Evolutionary conservation across 176 grass and related monocot species (phyloP).

Genomic region (Phoenix dactylifera): DNA sequence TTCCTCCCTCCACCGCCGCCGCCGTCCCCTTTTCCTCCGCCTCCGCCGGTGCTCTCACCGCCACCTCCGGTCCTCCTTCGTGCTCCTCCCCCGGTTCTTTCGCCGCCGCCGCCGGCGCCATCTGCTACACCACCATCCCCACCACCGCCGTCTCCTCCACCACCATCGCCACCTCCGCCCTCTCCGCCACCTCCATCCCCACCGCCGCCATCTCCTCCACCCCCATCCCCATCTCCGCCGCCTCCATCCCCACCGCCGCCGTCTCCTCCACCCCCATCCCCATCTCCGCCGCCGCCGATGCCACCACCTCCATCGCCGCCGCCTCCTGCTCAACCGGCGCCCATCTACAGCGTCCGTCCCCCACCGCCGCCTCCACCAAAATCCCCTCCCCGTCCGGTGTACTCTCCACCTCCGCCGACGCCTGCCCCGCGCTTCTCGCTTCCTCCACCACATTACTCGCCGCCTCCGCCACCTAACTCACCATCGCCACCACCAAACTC

Average conservation of each 20-base stretch:
- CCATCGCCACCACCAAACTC: too few relatives aligned
- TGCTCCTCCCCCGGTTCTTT: conserved; percentile 11
- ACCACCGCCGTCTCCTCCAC: neutral
- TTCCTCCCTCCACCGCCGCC: neutral
- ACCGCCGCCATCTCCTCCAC: too few relatives aligned
- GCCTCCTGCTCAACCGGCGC: conserved; percentile 5
- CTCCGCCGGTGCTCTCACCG: conserved; percentile 10
- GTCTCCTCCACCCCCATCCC: too few relatives aligned
- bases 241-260: too few relatives aligned
- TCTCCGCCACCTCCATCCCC: too few relatives aligned
- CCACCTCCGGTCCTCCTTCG: conserved; percentile 14
- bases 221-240: too few relatives aligned
- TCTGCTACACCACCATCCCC: conserved; percentile 12
- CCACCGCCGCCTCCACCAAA: neutral
- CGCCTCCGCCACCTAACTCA: conserved; percentile 29
- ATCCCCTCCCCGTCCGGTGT: neutral
- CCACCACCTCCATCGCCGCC: neutral
- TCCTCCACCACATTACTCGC: conserved; percentile 38
- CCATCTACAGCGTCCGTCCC: neutral
- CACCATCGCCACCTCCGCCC: conserved; percentile 16
- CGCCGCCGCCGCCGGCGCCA: conserved; percentile 18
- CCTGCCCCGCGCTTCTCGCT: too few relatives aligned
- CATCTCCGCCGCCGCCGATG: too few relatives aligned
- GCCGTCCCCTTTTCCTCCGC: too few relatives aligned
- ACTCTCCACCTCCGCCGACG: conserved; percentile 50